phyloP scores from a whole-genome alignment of 306 rosid genomes.

The Sphenostylis stenocarpa region DNA sequence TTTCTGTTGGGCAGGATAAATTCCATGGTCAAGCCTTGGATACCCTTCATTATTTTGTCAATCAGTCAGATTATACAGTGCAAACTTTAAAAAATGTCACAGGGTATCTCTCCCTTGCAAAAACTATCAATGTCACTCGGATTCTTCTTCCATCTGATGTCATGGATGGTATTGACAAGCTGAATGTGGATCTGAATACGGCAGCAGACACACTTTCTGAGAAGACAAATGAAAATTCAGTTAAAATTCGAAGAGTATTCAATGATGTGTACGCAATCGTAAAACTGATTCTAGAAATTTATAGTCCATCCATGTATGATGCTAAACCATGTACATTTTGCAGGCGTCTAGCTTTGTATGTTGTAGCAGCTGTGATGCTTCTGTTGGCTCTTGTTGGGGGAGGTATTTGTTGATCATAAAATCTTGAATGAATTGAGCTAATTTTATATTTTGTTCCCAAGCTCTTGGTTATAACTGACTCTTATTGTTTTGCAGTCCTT shows the following conservation, averaged over 20 bases:
- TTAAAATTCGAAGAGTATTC: slow-evolving; percentile 64
- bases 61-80: slow-evolving; percentile 91
- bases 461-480: slow-evolving; percentile 25
- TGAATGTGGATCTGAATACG: slow-evolving; percentile 67
- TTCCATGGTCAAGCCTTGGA: slow-evolving; percentile 75
- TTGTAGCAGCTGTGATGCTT: slow-evolving; percentile 84
- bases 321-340: slow-evolving; percentile 40
- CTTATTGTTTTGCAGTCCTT: slow-evolving; percentile 57
- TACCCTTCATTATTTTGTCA: slow-evolving; percentile 80
- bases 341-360: slow-evolving; percentile 73
- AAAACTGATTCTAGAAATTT: slow-evolving; percentile 21
- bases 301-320: neutral
- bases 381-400: slow-evolving; percentile 80
- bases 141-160: slow-evolving; percentile 79
- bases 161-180: slow-evolving; percentile 75
- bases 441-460: neutral
- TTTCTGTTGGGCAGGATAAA: slow-evolving; percentile 81
- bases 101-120: slow-evolving; percentile 88
- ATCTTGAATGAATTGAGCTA: slow-evolving; percentile 7
- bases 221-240: slow-evolving; percentile 69
- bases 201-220: slow-evolving; percentile 74
- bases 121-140: slow-evolving; percentile 75
- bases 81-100: slow-evolving; percentile 85
- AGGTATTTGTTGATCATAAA: slow-evolving; percentile 49
- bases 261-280: slow-evolving; percentile 63